Conservation (phyloP, 257 asterid genomes). For the Penstemon eatonii region DNA sequence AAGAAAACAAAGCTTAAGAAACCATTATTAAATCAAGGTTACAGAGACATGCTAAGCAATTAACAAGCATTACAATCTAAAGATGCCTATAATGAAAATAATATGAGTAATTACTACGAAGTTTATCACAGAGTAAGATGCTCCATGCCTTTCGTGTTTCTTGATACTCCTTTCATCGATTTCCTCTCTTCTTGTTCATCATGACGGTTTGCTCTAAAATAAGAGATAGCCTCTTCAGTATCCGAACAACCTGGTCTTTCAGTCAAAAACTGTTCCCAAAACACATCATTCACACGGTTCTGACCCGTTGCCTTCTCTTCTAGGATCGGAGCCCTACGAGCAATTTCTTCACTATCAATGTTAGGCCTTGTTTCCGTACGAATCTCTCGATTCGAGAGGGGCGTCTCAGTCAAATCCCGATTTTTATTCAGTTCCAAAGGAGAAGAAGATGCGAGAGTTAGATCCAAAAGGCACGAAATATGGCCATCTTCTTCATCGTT, state of each 20-base stretch:
- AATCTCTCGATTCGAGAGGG: constrained; percentile 39
- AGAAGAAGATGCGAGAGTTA: constrained; percentile 79
- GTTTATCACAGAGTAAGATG: constrained; percentile 62
- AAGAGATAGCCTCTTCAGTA: constrained; percentile 73
- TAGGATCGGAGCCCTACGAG: constrained; percentile 10
- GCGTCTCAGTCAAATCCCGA: constrained; percentile 34
- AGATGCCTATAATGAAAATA: not conserved
- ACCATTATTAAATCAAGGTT: no score
- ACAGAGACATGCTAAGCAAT: no score
- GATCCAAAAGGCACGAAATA: constrained; percentile 74
- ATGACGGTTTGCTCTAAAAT: constrained; percentile 37
- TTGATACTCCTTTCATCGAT: constrained; percentile 47
- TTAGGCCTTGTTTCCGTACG: constrained; percentile 35
- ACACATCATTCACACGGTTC: constrained; percentile 73
- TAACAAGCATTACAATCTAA: no score
- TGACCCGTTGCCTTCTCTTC: constrained; percentile 28
- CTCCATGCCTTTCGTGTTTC: constrained; percentile 53
- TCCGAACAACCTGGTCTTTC: constrained; percentile 87
- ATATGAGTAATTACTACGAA: not conserved
- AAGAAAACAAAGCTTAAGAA: no score
- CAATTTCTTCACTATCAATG: constrained; percentile 29
- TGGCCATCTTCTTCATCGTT: constrained; percentile 58
- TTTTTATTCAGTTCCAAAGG: constrained; percentile 49
- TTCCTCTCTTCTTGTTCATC: constrained; percentile 52
- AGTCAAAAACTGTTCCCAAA: constrained; percentile 93